phyloP scores from a whole-genome alignment of 179 eudicot species.

The Silene noctiflora region DNA sequence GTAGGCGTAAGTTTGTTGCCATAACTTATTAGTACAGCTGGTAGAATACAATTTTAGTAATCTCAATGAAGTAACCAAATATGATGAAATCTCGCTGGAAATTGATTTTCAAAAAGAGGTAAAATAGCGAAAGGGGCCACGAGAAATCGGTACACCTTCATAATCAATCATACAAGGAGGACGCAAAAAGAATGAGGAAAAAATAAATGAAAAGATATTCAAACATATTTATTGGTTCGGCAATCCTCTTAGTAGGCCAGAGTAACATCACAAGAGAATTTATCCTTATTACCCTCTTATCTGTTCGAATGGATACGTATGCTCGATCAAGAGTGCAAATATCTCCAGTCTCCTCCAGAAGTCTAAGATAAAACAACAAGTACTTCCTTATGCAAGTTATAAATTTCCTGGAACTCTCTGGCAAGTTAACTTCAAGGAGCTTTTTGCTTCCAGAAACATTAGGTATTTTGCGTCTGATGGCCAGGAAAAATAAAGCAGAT shows the following conservation, averaged over 20 bases:
- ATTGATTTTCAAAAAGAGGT: background rate
- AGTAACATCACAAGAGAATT: conserved; percentile 15
- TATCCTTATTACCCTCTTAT: conserved; percentile 72
- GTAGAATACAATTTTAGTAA: background rate
- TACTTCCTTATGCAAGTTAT: conserved; percentile 95
- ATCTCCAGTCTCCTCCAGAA: conserved; percentile 91
- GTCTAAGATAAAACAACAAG: conserved; percentile 73
- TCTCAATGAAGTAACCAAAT: background rate
- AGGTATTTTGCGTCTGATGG: conserved; percentile 79
- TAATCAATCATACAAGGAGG: background rate
- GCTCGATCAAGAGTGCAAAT: conserved; percentile 86
- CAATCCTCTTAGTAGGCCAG: background rate
- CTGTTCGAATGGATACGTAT: conserved; percentile 72
- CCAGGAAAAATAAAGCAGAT: conserved; percentile 20
- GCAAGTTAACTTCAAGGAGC: conserved; percentile 83
- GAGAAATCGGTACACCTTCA: background rate
- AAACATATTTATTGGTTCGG: background rate
- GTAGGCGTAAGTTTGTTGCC: no score
- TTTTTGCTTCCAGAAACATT: conserved; percentile 64
- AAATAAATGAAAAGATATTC: background rate
- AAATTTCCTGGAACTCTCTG: conserved; percentile 95
- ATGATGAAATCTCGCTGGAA: background rate
- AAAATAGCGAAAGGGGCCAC: background rate
- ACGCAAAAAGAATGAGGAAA: background rate
- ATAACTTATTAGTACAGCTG: background rate